Percentiles rank a stretch among this genome's conserved stretches.
phyloP scores from a whole-genome alignment of 2,329 filamentous ascomycete species.

The Simplicillium aogashimaense region DNA sequence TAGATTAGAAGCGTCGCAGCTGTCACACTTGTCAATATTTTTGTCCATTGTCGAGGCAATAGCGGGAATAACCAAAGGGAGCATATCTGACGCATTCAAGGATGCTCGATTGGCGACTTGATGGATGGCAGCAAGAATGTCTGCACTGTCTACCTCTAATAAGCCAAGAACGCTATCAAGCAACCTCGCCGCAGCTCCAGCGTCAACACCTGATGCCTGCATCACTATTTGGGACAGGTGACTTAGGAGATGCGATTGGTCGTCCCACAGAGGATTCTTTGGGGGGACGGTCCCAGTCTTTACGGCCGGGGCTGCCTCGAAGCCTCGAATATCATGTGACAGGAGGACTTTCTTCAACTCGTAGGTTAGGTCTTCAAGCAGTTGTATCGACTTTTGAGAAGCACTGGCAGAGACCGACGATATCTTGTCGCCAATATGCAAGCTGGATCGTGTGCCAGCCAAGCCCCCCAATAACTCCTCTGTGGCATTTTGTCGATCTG shows the following conservation, averaged over 20 bases:
- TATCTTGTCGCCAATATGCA: not conserved
- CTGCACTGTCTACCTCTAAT: constrained; percentile 10
- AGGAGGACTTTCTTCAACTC: no score
- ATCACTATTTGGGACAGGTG: constrained; percentile 10
- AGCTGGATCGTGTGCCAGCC: constrained; percentile 1
- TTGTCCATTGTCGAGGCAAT: constrained; percentile 10
- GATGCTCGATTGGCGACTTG: constrained; percentile 9
- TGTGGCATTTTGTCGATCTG: not conserved
- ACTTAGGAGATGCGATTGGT: constrained; percentile 8
- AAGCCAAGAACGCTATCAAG: constrained; percentile 11
- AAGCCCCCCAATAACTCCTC: constrained; percentile 4
- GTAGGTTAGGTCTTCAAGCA: no score
- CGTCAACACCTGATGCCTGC: constrained; percentile 10
- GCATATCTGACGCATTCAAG: constrained; percentile 3
- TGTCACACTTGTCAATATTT: constrained; percentile 1
- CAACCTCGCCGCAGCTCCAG: constrained; percentile 10
- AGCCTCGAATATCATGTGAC: no score
- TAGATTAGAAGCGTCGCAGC: constrained; percentile 3
- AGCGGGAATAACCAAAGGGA: constrained; percentile 14
- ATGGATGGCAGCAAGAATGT: constrained; percentile 9
- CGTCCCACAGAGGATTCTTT: not conserved
- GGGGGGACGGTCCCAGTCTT: no score
- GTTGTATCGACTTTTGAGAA: not conserved
- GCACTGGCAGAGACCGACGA: not conserved
- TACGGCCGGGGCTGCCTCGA: no score